Evolutionary conservation across 495 filamentous ascomycete species (phyloP), one percentile per base, ranked within the genome.

Genomic region (Glarea lozoyensis): DNA sequence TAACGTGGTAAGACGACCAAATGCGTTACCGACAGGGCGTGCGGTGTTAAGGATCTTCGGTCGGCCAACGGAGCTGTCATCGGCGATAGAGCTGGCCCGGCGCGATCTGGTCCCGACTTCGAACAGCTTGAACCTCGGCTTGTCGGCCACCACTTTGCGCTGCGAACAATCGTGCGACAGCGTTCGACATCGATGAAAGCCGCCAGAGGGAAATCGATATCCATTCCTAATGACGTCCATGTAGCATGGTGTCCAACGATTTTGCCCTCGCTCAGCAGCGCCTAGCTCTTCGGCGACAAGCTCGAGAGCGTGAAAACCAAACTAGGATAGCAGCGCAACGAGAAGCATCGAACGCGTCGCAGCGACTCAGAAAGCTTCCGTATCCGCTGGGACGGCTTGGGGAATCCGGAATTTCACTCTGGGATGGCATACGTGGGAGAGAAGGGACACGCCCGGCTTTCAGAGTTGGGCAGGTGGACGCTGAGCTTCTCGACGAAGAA

Each of bases 401-500:
- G 18, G 50, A 62, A 34, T 71, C 75, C 4, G 70, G 76, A 1
- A 50, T 81, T 36, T 67, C 65, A 30, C 57, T 78, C 51, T 94
- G 84, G 81, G 78, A 86, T 52, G 55, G 66, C 4, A 69, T 94
- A 43, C 78, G 71, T 21, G 81, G 78, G n/a, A 73, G 82, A 38
- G 84, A 87, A 47, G 86, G 86, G 18, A 89, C 82, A 16, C 66
- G 75, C 15, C 93, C 92, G 6, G 83, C 85, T 9, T 95, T 94
- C 59, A 79, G 92, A 30, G 93, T 99, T 10, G 88, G 90, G 5
- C 92, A 99, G 67, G 84, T 99, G 19, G 92, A 99, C 61, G 89
- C 92, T 18, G 93, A 97, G 58, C 65, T 99, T 23, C 66, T 99
- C 30, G 92, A 99, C 60, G 88, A 96, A 57, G 92, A 99, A 63